Evolutionary conservation across 805 yeast species (phyloP).

Genomic region (Lipomyces kockii): DNA sequence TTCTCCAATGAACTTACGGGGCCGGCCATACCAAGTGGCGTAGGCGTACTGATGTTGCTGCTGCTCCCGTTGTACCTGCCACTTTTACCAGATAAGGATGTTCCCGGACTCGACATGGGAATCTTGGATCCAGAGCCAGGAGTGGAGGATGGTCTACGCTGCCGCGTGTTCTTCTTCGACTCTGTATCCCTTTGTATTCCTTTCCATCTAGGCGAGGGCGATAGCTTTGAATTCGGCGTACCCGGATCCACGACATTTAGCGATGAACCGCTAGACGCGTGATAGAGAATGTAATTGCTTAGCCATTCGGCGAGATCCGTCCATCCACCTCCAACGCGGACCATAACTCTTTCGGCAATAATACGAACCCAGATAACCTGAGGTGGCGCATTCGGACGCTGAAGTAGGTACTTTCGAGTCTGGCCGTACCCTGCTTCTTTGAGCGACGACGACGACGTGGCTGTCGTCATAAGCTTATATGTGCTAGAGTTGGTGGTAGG

Average conservation of each 20-base stretch:
- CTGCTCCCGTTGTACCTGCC: background rate
- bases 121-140: constrained; percentile 5
- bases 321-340: constrained; percentile 40
- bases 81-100: background rate
- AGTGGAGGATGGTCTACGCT: background rate
- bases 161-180: background rate
- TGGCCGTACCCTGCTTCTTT: constrained; percentile 37
- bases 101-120: background rate
- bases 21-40: constrained; percentile 24
- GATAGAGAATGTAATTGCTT: constrained; percentile 30
- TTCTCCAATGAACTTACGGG: constrained; percentile 19
- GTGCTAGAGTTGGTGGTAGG: background rate
- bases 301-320: constrained; percentile 40
- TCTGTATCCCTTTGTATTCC: background rate
- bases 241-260: background rate
- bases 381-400: constrained; percentile 37
- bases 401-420: constrained; percentile 34
- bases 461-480: constrained; percentile 20
- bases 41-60: constrained; percentile 4
- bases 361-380: constrained; percentile 38
- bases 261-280: constrained; percentile 16
- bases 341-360: constrained; percentile 39
- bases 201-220: background rate
- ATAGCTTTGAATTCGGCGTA: background rate
- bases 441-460: constrained; percentile 10